Conservation (phyloP, 139 green algal genomes). For the Haematococcus lacustris region DNA sequence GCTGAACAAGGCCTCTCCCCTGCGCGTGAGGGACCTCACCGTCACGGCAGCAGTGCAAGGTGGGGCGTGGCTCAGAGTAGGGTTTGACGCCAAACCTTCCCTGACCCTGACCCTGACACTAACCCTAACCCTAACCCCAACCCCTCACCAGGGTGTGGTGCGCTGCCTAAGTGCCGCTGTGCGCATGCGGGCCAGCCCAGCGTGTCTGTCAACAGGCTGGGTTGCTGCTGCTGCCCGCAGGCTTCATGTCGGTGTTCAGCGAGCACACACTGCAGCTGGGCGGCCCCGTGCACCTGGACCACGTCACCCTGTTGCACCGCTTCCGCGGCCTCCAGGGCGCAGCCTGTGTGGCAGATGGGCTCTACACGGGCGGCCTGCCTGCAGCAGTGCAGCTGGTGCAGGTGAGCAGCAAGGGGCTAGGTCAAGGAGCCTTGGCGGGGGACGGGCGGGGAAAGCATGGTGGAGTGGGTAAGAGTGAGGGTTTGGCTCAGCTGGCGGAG, state of each 20-base stretch:
- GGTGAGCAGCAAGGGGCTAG: not conserved
- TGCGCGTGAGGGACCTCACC: slow-evolving; percentile 29
- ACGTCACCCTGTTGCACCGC: slow-evolving; percentile 41
- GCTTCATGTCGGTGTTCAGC: slow-evolving; percentile 35
- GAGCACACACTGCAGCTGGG: slow-evolving; percentile 28
- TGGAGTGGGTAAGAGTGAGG: too few species aligned
- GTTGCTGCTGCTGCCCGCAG: too few species aligned
- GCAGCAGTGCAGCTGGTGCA: slow-evolving; percentile 29
- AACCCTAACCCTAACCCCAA: too few species aligned
- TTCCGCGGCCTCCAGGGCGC: slow-evolving; percentile 20
- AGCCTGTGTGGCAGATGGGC: slow-evolving; percentile 1
- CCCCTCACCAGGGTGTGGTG: too few species aligned
- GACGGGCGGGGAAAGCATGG: too few species aligned
- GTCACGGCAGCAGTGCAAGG: slow-evolving; percentile 13
- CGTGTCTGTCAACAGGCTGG: too few species aligned
- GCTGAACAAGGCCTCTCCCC: slow-evolving; percentile 36
- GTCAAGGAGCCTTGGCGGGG: not conserved
- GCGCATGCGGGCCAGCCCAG: too few species aligned
- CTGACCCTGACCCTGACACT: too few species aligned
- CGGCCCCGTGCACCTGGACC: slow-evolving; percentile 37
- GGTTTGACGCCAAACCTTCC: too few species aligned
- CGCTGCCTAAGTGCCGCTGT: too few species aligned
- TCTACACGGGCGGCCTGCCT: slow-evolving; percentile 30
- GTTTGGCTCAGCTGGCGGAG: not conserved
- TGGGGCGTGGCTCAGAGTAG: too few species aligned